Conservation (phyloP, 257 asterid genomes). For the Forsythia viridissima region DNA sequence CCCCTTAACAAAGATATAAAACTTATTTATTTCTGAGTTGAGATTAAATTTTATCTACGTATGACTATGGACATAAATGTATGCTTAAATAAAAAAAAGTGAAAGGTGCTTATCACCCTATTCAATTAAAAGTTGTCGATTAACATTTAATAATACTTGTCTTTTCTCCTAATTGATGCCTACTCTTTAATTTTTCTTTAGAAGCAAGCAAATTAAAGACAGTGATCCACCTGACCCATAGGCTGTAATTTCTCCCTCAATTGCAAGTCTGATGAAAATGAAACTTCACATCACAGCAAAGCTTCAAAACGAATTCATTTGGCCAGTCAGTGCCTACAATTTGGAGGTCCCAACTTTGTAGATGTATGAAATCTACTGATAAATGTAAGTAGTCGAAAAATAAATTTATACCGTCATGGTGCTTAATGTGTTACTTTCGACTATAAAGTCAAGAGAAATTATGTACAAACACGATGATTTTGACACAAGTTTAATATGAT, state of each 20-base stretch:
- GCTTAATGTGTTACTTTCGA: neutral
- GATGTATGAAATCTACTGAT: neutral
- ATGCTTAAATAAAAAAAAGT: neutral
- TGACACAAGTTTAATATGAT: no score
- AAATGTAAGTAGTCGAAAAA: neutral
- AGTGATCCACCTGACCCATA: neutral
- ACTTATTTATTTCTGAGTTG: no score
- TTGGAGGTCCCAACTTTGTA: neutral
- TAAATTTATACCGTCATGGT: neutral
- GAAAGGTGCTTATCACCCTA: neutral
- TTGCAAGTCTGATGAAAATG: slow-evolving; percentile 22
- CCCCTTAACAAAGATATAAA: no score
- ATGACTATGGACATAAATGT: no score
- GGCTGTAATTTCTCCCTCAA: slow-evolving; percentile 13
- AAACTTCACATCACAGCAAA: slow-evolving; percentile 47
- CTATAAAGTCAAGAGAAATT: no score
- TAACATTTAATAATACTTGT: neutral
- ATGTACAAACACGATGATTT: no score
- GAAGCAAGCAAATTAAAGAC: slow-evolving; percentile 28
- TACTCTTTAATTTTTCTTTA: slow-evolving; percentile 19
- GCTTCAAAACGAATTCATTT: slow-evolving; percentile 23
- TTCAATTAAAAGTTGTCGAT: neutral
- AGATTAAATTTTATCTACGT: no score
- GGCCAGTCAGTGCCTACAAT: neutral
- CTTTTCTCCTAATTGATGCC: neutral